A percentile compares a stretch with the other conserved stretches of the same genome.
phyloP scores from a whole-genome alignment of 2,329 filamentous ascomycete species.

The Ceratocystis cacaofunesta region DNA sequence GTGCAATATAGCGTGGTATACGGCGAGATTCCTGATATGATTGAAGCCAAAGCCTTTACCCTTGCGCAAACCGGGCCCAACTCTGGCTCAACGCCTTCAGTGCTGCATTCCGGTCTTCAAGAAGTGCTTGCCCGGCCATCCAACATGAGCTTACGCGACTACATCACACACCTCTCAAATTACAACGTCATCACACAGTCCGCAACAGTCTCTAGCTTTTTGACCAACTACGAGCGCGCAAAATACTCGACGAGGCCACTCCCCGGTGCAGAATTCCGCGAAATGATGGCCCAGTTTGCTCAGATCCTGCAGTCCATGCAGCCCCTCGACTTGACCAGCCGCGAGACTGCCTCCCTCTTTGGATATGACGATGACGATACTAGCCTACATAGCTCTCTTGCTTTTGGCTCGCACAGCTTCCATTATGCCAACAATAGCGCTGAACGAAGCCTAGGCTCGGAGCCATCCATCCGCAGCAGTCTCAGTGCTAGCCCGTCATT shows the following conservation, averaged over 20 bases:
- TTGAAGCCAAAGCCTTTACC: slow-evolving; percentile 86
- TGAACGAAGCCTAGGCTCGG: not conserved
- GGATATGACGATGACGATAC: slow-evolving; percentile 5
- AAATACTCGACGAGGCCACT: slow-evolving; percentile 63
- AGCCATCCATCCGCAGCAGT: slow-evolving; percentile 7
- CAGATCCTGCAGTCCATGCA: slow-evolving; percentile 64
- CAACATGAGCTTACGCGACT: slow-evolving; percentile 63
- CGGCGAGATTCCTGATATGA: slow-evolving; percentile 69
- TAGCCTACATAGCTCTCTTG: slow-evolving; percentile 8
- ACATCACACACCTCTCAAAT: slow-evolving; percentile 54
- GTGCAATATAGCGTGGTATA: slow-evolving; percentile 75
- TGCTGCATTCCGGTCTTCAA: slow-evolving; percentile 43
- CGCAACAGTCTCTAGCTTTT: slow-evolving; percentile 37
- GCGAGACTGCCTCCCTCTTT: not conserved
- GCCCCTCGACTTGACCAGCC: slow-evolving; percentile 37
- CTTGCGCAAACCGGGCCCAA: slow-evolving; percentile 42
- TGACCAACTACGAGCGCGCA: slow-evolving; percentile 65
- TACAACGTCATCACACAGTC: slow-evolving; percentile 42
- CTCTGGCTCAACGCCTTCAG: not conserved
- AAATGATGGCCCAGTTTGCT: slow-evolving; percentile 73
- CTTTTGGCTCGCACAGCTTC: slow-evolving; percentile 3
- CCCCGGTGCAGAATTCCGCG: slow-evolving; percentile 54
- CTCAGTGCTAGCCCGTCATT: not conserved
- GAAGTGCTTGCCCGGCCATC: slow-evolving; percentile 45
- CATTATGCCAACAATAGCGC: slow-evolving; percentile 9